phyloP scores from a whole-genome alignment of 768 basidiomycete genomes.

The Termitomyces sp. region DNA sequence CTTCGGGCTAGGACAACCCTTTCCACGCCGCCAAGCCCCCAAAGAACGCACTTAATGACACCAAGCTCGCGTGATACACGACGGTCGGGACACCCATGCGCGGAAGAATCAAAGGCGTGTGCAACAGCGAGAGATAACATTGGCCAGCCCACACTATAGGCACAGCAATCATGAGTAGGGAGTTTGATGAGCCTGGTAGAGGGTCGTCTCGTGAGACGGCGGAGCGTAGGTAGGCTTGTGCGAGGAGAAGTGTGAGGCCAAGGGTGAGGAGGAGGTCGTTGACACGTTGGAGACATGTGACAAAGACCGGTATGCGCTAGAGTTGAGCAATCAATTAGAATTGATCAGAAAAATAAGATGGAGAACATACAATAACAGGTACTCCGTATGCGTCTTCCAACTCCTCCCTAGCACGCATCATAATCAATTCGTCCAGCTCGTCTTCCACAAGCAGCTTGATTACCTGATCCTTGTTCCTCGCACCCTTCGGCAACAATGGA shows the following conservation, averaged over 20 bases:
- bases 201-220: conserved; percentile 22
- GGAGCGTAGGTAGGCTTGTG: conserved; percentile 56
- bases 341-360: not conserved
- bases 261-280: conserved; percentile 68
- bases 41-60: conserved; percentile 66
- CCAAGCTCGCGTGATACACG: conserved; percentile 63
- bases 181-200: conserved; percentile 19
- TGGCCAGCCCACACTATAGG: conserved; percentile 43
- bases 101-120: conserved; percentile 63
- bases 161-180: conserved; percentile 32
- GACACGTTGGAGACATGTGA: conserved; percentile 70
- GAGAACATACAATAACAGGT: conserved; percentile 63
- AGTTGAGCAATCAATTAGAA: not conserved
- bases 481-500: conserved; percentile 26
- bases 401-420: conserved; percentile 63
- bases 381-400: conserved; percentile 75
- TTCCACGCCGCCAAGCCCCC: conserved; percentile 71
- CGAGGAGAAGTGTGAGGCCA: conserved; percentile 57
- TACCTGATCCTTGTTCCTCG: not conserved
- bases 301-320: conserved; percentile 68
- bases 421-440: conserved; percentile 61
- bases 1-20: conserved; percentile 37
- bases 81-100: conserved; percentile 71
- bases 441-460: conserved; percentile 45
- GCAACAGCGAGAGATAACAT: conserved; percentile 51